These are phyloP conservation scores for Floccularia luteovirens DNA, from an alignment of 768 basidiomycete genomes.

Conservation along the genomic window DNA sequence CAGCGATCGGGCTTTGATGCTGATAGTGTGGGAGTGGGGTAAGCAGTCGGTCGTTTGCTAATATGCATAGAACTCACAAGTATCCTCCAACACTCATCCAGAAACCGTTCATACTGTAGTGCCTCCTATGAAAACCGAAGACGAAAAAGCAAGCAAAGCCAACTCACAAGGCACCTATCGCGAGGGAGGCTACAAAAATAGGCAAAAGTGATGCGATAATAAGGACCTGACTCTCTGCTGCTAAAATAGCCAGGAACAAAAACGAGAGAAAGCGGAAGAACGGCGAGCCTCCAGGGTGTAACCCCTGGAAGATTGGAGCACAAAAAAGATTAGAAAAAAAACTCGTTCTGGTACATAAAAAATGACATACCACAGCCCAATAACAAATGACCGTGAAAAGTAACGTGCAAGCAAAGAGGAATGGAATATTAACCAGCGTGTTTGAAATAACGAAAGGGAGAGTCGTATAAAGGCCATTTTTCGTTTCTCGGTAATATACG, in stretches of 20 bases:
- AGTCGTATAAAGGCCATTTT: slow-evolving; percentile 50
- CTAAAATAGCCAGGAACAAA: slow-evolving; percentile 44
- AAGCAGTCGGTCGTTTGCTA: neutral
- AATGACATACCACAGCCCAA: slow-evolving; percentile 34
- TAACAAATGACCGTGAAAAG: slow-evolving; percentile 44
- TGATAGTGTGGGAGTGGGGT: slow-evolving; percentile 11
- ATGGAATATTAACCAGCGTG: slow-evolving; percentile 45
- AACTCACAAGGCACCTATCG: slow-evolving; percentile 39
- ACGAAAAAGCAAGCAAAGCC: neutral
- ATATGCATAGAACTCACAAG: slow-evolving; percentile 20
- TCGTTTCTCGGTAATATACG: slow-evolving; percentile 47
- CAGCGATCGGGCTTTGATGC: slow-evolving; percentile 44
- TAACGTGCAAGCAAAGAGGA: slow-evolving; percentile 40
- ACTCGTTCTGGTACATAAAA: neutral
- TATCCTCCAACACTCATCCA: slow-evolving; percentile 54
- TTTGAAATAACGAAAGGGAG: slow-evolving; percentile 47
- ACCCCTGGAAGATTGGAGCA: slow-evolving; percentile 20
- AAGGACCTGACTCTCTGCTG: slow-evolving; percentile 44
- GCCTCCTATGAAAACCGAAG: neutral
- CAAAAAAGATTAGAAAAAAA: neutral
- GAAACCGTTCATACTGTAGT: slow-evolving; percentile 35
- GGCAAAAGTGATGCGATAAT: slow-evolving; percentile 45
- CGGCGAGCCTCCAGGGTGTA: slow-evolving; percentile 36
- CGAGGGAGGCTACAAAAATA: slow-evolving; percentile 53
- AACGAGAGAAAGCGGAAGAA: slow-evolving; percentile 52